Evolutionary conservation across 139 green algal species (phyloP), one percentile per base, ranked within the genome.

Genomic region (Asterochloris sp.): DNA sequence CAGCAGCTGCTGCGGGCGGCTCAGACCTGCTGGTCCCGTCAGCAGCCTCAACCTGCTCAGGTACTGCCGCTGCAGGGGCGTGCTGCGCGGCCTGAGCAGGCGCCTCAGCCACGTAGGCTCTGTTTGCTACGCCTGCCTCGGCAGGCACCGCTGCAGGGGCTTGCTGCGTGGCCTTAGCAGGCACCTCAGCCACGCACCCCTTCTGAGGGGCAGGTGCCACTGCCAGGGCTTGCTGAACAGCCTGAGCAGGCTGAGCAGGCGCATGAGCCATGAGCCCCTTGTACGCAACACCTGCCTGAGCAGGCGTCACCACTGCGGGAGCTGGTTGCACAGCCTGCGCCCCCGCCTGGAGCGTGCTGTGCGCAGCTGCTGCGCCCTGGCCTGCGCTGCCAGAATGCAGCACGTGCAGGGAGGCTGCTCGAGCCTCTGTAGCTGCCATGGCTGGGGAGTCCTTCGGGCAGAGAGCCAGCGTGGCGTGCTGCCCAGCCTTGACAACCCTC

Each of bases 381-480:
- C 13, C 2, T 26, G 12, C 60, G 76, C 19, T 26, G 21, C 66
- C 64, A 2, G 75, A 69, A 29, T 67, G 73, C 38, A 54, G 17
- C 19, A 8, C 21, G 66, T 71, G 19, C 23, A 69, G 76, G 29
- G 76, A 80, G 60, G 68, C 67, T 11, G n/a, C 60, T 29, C 69
- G 76, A n/a, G 76, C 68, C n/a, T 61, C 76, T 80, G 60, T 15
- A n/a, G 76, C 67, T 4, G 76, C 60, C 54, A 60, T n/a, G 60
- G 68, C 29, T 61, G 76, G 76, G 24, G 68, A 13, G 76, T 47
- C 19, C n/a, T n/a, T 60, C 10, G 76, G 83, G 81, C 54, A 81
- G 67, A 85, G 77, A 10, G 84, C 84, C 67, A 90, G 82, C 26
- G 91, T 95, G 68, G 83, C 89, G 15, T 88, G 88, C 81, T 96